phyloP scores from a whole-genome alignment of 179 eudicot genomes.

The Carnegiea gigantea region DNA sequence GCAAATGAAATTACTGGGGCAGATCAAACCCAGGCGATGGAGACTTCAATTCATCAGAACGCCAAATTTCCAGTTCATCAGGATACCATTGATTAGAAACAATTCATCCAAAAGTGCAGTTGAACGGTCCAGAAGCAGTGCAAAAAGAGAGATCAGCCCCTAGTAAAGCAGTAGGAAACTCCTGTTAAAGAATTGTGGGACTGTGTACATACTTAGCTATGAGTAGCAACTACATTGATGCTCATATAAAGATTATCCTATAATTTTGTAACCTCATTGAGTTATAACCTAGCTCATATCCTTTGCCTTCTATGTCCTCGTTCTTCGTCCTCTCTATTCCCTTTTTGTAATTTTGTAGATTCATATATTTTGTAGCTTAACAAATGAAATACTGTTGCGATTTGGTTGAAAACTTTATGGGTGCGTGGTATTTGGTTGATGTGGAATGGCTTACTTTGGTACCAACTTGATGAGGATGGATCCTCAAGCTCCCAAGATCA shows the following conservation, averaged over 20 bases:
- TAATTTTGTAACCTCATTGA: slow-evolving; percentile 9
- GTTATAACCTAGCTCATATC: background rate
- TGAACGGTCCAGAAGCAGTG: slow-evolving; percentile 40
- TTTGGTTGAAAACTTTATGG: too few relatives aligned
- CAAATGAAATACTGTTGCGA: too few relatives aligned
- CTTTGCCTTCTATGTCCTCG: background rate
- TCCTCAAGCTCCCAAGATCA: too few relatives aligned
- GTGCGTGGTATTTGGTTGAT: too few relatives aligned
- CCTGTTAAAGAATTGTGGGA: slow-evolving; percentile 13
- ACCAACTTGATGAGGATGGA: too few relatives aligned
- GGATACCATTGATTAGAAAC: slow-evolving; percentile 48
- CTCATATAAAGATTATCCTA: background rate
- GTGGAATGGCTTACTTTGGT: too few relatives aligned
- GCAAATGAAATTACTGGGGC: slow-evolving; percentile 84
- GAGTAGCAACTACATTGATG: background rate
- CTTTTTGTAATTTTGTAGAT: too few relatives aligned
- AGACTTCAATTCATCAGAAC: slow-evolving; percentile 52
- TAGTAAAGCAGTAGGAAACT: slow-evolving; percentile 26
- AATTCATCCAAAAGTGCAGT: slow-evolving; percentile 38
- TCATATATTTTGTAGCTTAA: too few relatives aligned
- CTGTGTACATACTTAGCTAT: background rate
- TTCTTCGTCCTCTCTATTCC: too few relatives aligned
- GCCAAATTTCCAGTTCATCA: slow-evolving; percentile 43
- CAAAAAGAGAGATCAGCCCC: slow-evolving; percentile 36
- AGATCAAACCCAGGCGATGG: slow-evolving; percentile 71